phyloP scores from a whole-genome alignment of 257 asterid species.

The Jacaranda mimosifolia region DNA sequence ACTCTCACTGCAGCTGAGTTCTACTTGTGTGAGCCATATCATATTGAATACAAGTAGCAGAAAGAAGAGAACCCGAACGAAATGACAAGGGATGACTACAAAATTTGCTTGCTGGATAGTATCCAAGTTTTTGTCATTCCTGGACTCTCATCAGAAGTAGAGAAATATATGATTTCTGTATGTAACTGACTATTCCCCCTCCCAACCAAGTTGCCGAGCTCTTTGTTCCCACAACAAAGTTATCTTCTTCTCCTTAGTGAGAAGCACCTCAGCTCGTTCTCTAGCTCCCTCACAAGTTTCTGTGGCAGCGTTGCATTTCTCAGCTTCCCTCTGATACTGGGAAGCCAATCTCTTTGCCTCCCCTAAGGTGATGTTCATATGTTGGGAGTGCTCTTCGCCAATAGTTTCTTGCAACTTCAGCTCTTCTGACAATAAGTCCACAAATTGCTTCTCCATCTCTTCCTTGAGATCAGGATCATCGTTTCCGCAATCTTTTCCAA shows the following conservation, averaged over 20 bases:
- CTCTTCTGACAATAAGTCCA: conserved; percentile 89
- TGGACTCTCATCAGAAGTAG: conserved; percentile 24
- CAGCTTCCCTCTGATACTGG: conserved; percentile 88
- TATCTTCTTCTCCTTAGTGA: conserved; percentile 77
- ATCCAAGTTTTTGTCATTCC: conserved; percentile 15
- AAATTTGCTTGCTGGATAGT: conserved; percentile 35
- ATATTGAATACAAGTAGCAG: conserved; percentile 29
- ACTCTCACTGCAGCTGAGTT: conserved; percentile 24
- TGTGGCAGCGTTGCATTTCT: conserved; percentile 86
- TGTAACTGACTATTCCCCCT: conserved; percentile 54
- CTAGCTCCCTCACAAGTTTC: conserved; percentile 95
- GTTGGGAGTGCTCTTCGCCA: conserved; percentile 69
- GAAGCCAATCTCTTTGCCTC: conserved; percentile 89
- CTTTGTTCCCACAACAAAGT: conserved; percentile 83
- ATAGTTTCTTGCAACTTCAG: conserved; percentile 80
- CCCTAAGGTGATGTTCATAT: conserved; percentile 80
- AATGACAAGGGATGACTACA: conserved; percentile 24
- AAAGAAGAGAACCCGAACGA: conserved; percentile 22
- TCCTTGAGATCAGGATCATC: conserved; percentile 93
- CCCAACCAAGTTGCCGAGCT: conserved; percentile 90
- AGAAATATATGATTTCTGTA: background rate
- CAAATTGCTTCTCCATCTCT: conserved; percentile 93
- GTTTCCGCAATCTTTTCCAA: conserved; percentile 82
- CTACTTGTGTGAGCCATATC: conserved; percentile 26
- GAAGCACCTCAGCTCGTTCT: conserved; percentile 72